Evolutionary conservation across 441 rosid genomes (phyloP).

Genomic region (Corymbia calophylla): DNA sequence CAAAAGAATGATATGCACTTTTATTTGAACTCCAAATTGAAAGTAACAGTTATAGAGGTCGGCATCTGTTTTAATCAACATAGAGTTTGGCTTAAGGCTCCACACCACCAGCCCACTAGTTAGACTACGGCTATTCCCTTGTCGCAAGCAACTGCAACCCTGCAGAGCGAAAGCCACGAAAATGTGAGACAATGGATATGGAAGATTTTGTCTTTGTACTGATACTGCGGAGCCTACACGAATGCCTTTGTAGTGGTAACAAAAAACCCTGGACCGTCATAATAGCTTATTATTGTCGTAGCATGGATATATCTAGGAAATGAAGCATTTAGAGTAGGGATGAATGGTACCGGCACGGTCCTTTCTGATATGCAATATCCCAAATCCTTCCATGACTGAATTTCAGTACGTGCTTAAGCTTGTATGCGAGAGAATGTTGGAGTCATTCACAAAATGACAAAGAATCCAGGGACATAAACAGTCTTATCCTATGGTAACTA

Average conservation of each 20-base stretch:
- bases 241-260: background rate
- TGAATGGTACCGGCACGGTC: background rate
- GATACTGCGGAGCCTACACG: background rate
- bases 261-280: background rate
- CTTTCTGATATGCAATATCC: background rate
- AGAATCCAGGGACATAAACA: background rate
- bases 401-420: too few species aligned
- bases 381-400: too few species aligned
- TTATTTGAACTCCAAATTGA: background rate
- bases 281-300: background rate
- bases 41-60: background rate
- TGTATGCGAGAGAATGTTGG: background rate
- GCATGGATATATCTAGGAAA: background rate
- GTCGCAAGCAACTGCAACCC: background rate
- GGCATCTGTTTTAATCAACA: background rate
- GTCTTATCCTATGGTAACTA: background rate
- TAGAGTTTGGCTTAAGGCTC: background rate
- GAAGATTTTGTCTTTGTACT: too few species aligned
- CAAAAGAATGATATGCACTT: background rate
- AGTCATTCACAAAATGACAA: background rate
- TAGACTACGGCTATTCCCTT: background rate
- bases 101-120: background rate
- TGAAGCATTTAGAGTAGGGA: background rate
- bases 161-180: too few species aligned
- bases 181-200: too few species aligned